Conservation (phyloP, 768 basidiomycete genomes). For the Suillus tomentosus region DNA sequence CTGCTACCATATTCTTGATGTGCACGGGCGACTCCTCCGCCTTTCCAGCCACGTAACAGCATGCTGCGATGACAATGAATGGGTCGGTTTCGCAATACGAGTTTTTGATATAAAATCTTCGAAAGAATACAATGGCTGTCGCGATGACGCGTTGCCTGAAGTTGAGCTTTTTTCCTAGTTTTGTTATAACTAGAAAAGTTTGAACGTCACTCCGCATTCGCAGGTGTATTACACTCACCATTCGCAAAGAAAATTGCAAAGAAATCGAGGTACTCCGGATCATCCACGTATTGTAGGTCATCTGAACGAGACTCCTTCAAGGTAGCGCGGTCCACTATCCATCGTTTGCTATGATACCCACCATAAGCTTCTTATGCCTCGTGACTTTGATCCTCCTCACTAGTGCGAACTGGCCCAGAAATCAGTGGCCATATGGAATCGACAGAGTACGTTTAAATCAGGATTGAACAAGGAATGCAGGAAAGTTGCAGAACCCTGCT, state of each 20-base stretch:
- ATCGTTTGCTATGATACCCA: constrained; percentile 68
- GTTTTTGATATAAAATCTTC: constrained; percentile 96
- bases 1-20: constrained; percentile 88
- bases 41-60: constrained; percentile 95
- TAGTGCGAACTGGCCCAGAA: constrained; percentile 93
- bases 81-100: constrained; percentile 95
- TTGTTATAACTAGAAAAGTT: constrained; percentile 66
- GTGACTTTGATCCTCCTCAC: constrained; percentile 43
- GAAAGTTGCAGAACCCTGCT: neutral
- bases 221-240: constrained; percentile 42
- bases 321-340: constrained; percentile 84
- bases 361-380: constrained; percentile 19
- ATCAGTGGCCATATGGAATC: constrained; percentile 73
- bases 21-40: constrained; percentile 95
- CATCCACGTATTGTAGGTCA: constrained; percentile 79
- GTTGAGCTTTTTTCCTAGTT: constrained; percentile 79
- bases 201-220: neutral
- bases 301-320: constrained; percentile 72
- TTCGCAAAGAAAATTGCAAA: constrained; percentile 89
- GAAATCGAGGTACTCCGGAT: constrained; percentile 76
- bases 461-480: neutral
- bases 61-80: constrained; percentile 88
- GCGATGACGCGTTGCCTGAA: constrained; percentile 91
- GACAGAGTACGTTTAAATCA: neutral
- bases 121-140: constrained; percentile 93